These are phyloP conservation scores for Conticribra guillardii DNA, from an alignment of 108 stramenopile species.

Conservation along the genomic window DNA sequence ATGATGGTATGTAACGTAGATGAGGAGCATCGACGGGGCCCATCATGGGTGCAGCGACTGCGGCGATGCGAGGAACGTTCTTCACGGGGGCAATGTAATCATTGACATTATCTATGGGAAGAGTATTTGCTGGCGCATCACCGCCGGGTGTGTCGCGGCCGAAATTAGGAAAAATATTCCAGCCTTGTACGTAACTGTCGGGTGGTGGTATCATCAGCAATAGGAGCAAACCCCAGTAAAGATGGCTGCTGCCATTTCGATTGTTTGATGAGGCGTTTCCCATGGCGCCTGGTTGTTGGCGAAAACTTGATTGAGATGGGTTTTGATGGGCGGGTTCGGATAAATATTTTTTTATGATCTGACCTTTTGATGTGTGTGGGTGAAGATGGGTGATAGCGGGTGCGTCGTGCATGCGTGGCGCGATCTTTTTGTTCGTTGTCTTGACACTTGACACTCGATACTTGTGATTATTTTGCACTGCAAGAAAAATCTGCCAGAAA, in stretches of 20 bases:
- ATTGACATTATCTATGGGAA: background rate
- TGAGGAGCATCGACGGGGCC: constrained; percentile 47
- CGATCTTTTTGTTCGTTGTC: too few species aligned
- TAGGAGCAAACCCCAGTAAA: constrained; percentile 37
- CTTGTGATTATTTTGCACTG: too few species aligned
- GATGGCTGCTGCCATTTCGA: background rate
- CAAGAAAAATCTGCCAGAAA: too few species aligned
- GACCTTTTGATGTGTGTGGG: too few species aligned
- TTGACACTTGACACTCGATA: too few species aligned
- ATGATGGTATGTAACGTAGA: constrained; percentile 44
- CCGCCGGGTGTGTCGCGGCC: background rate
- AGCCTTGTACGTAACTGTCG: constrained; percentile 17
- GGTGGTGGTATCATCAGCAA: constrained; percentile 30
- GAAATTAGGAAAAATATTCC: constrained; percentile 33
- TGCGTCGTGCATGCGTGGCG: too few species aligned
- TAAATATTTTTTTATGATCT: too few species aligned
- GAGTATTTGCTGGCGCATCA: background rate
- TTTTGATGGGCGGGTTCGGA: too few species aligned
- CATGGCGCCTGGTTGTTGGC: constrained; percentile 36
- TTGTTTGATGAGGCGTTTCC: constrained; percentile 35
- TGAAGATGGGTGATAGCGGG: too few species aligned
- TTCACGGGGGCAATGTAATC: background rate
- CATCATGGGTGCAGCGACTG: constrained; percentile 1
- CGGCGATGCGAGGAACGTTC: background rate
- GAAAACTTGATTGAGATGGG: too few species aligned